A percentile compares a stretch with the other conserved stretches of the same genome.
Evolutionary conservation across 2,329 filamentous ascomycete genomes (phyloP).

Genomic region (Hirsutella thompsonii): DNA sequence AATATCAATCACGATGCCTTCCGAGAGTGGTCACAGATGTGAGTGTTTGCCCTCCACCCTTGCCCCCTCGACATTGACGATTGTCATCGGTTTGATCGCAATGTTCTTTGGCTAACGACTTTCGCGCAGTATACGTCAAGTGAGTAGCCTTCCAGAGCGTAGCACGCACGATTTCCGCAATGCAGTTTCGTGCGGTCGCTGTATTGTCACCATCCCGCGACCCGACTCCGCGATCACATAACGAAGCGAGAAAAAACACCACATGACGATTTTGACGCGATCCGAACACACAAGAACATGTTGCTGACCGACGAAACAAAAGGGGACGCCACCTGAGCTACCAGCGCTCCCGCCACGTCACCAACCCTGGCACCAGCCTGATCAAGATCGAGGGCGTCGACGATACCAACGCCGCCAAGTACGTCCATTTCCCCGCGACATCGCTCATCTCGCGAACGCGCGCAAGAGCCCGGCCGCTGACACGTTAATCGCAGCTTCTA

Average conservation of each 20-base stretch:
- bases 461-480: conserved; percentile 11
- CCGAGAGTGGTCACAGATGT: conserved; percentile 81
- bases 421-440: conserved; percentile 28
- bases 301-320: conserved; percentile 16
- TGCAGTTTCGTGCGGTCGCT: background rate
- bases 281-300: conserved; percentile 7
- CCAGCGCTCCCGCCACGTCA: conserved; percentile 87
- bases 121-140: conserved; percentile 70
- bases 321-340: conserved; percentile 98
- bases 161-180: background rate
- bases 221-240: background rate
- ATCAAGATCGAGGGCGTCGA: conserved; percentile 99
- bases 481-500: conserved; percentile 57
- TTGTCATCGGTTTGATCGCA: background rate
- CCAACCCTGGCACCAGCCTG: conserved; percentile 80
- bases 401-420: conserved; percentile 77
- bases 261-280: background rate
- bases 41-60: conserved; percentile 39
- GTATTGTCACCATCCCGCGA: background rate
- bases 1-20: conserved; percentile 66
- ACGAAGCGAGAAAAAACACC: background rate
- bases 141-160: conserved; percentile 38
- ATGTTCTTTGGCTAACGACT: conserved; percentile 23
- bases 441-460: no score
- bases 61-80: background rate